Evolutionary conservation across 2,329 filamentous ascomycete genomes (phyloP).

Genomic region (Xenosphaeropsis pyriputrescens): DNA sequence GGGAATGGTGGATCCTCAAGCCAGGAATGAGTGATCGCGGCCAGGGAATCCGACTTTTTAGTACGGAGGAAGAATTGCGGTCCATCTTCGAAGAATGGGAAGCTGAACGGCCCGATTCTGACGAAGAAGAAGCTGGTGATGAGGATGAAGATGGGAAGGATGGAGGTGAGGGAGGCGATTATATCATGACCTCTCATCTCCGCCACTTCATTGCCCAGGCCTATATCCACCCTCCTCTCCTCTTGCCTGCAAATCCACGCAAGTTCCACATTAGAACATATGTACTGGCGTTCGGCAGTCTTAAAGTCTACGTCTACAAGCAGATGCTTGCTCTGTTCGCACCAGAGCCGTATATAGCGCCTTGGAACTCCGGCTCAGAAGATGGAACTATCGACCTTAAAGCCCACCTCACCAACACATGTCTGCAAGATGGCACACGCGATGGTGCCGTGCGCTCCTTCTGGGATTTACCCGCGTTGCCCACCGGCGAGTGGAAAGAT

Average conservation of each 20-base stretch:
- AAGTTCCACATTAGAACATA: constrained; percentile 97
- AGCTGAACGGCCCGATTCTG: constrained; percentile 45
- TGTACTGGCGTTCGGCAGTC: constrained; percentile 63
- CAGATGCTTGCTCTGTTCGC: constrained; percentile 93
- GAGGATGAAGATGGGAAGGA: constrained; percentile 18
- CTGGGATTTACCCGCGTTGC: constrained; percentile 42
- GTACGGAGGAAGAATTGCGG: constrained; percentile 69
- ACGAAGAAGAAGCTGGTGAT: constrained; percentile 33
- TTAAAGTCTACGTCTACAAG: constrained; percentile 75
- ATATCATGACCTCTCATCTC: constrained; percentile 75
- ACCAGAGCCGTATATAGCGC: constrained; percentile 53
- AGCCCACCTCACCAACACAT: constrained; percentile 87
- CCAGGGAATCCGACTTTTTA: constrained; percentile 84
- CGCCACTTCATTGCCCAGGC: constrained; percentile 93
- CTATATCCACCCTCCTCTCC: constrained; percentile 80
- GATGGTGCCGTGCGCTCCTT: constrained; percentile 60
- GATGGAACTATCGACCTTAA: constrained; percentile 37
- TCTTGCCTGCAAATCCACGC: constrained; percentile 47
- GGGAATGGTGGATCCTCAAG: constrained; percentile 96
- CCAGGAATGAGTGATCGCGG: constrained; percentile 95
- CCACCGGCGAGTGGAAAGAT: constrained; percentile 30
- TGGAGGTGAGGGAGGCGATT: constrained; percentile 25
- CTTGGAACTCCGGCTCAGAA: constrained; percentile 26
- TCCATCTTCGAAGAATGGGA: constrained; percentile 90
- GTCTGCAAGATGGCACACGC: constrained; percentile 52